These are phyloP conservation scores for Hyaloscypha variabilis DNA, from an alignment of 495 filamentous ascomycete species.

Conservation along the genomic window DNA sequence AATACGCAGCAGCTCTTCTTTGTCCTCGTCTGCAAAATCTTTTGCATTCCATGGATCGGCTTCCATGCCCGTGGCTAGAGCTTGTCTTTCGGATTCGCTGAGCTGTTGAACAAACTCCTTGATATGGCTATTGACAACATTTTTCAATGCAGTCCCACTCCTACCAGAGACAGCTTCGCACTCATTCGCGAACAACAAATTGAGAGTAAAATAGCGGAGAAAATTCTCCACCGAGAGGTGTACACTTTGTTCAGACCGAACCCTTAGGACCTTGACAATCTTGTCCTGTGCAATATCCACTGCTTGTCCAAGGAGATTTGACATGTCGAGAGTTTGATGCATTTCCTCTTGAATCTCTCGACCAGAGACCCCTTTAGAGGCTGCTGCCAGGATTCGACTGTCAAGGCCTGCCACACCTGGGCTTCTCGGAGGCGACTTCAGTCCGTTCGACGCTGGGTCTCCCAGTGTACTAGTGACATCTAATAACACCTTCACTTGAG, in stretches of 20 bases:
- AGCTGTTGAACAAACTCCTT: conserved; percentile 81
- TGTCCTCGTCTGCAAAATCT: conserved; percentile 76
- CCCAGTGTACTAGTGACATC: conserved; percentile 84
- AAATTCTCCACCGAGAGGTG: conserved; percentile 77
- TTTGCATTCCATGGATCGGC: conserved; percentile 86
- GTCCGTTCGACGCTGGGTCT: conserved; percentile 26
- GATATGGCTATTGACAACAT: conserved; percentile 88
- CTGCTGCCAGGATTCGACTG: conserved; percentile 12
- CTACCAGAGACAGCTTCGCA: conserved; percentile 95
- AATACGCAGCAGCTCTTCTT: conserved; percentile 64
- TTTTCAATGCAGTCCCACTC: conserved; percentile 81
- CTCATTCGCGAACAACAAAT: conserved; percentile 92
- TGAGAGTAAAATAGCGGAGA: conserved; percentile 89
- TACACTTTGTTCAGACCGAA: conserved; percentile 82
- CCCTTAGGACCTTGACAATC: conserved; percentile 87
- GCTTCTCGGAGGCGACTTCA: conserved; percentile 43
- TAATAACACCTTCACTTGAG: conserved; percentile 93
- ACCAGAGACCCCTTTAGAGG: conserved; percentile 7
- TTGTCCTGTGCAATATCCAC: conserved; percentile 93
- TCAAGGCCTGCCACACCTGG: conserved; percentile 36
- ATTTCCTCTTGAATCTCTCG: conserved; percentile 74
- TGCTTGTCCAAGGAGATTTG: conserved; percentile 89
- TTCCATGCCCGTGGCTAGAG: conserved; percentile 83
- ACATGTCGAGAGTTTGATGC: conserved; percentile 83
- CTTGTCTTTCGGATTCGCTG: conserved; percentile 75